These are phyloP conservation scores for Sarocladium strictum DNA, from an alignment of 2,329 filamentous ascomycete genomes.

Conservation along the genomic window DNA sequence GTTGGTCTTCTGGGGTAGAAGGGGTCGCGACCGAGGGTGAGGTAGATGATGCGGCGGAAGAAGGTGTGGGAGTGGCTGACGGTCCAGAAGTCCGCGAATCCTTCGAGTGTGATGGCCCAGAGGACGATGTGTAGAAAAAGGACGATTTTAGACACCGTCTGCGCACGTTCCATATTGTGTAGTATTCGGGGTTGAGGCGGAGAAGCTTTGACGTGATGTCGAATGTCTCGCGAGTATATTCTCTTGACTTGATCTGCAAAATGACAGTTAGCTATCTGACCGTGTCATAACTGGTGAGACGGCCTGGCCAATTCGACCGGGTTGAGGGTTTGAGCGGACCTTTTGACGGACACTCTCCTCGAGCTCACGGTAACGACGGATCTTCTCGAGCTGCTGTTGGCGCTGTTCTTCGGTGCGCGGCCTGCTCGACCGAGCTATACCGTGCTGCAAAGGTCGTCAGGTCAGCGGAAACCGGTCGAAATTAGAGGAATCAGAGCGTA, in stretches of 20 bases:
- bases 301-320: not conserved
- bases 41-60: constrained; percentile 52
- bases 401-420: constrained; percentile 62
- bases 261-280: not conserved
- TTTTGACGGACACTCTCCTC: constrained; percentile 62
- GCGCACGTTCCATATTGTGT: constrained; percentile 86
- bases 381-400: constrained; percentile 67
- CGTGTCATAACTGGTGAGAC: not conserved
- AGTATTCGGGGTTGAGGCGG: constrained; percentile 78
- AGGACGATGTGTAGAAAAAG: constrained; percentile 48
- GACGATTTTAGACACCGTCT: constrained; percentile 61
- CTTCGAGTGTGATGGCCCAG: constrained; percentile 48
- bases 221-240: constrained; percentile 53
- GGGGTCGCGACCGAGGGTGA: constrained; percentile 48
- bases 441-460: constrained; percentile 57
- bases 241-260: constrained; percentile 30
- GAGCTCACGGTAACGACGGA: constrained; percentile 67
- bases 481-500: constrained; percentile 2
- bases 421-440: constrained; percentile 64
- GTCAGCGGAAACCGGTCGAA: constrained; percentile 19
- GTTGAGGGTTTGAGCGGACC: constrained; percentile 32
- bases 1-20: constrained; percentile 39
- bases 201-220: constrained; percentile 67
- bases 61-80: constrained; percentile 54
- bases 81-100: constrained; percentile 48